Evolutionary conservation across 2,329 filamentous ascomycete genomes (phyloP), one percentile per base, ranked within the genome.

Genomic region (Byssoonygena ceratinophila): DNA sequence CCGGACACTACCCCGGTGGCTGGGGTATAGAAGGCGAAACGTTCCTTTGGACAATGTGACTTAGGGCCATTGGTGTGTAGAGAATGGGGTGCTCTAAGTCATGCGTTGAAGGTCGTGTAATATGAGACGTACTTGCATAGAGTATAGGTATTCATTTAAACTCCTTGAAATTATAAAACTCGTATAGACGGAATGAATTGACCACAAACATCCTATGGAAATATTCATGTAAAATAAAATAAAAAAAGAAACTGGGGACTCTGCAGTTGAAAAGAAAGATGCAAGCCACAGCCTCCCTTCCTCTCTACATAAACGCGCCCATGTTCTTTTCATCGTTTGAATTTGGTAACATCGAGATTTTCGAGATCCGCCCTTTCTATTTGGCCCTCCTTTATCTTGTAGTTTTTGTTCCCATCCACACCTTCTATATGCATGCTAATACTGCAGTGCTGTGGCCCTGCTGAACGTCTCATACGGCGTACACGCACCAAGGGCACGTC

Each of bases 381-480:
- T n/a, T n/a, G n/a, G n/a, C n/a, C n/a, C n/a, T n/a, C n/a, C n/a
- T n/a, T n/a, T n/a, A n/a, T n/a, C n/a, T n/a, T n/a, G n/a, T n/a
- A n/a, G n/a, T n/a, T n/a, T n/a, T n/a, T n/a, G n/a, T n/a, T n/a
- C n/a, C n/a, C n/a, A n/a, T n/a, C n/a, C n/a, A n/a, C n/a, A n/a
- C n/a, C 25, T 32, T n/a, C 14, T 45, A n/a, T 44, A 45, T 45
- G 25, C 27, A n/a, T n/a, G 20, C 43, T 45, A 51, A 20, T 40
- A 54, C 25, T 45, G 51, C 52, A 46, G 40, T 53, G 43, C 51
- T 8, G 73, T 75, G 20, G 86, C 87, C 68, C 80, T 84, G 64
- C 81, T 78, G 68, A 91, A 94, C 1, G 82, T 86, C 43, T 92
- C 85, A 67, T 86, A 97, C 1, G 86, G 84, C 3, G 90, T 96